Evolutionary conservation across 176 grass and related monocot genomes (phyloP).

Genomic region (Cymbopogon citratus): DNA sequence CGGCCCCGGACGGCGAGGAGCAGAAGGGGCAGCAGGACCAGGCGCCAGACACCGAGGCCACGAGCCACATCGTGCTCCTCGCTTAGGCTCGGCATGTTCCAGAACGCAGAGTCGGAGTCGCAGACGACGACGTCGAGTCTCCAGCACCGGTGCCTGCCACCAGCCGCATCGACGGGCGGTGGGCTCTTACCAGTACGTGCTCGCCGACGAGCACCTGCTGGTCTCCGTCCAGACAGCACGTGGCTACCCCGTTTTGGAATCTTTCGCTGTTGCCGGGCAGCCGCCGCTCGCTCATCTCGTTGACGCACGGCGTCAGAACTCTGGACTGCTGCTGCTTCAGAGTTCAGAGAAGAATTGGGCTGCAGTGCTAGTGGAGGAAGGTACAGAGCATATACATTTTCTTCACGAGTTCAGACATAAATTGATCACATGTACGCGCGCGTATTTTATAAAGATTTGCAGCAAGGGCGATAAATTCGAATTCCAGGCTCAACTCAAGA

Average conservation of each 20-base stretch:
- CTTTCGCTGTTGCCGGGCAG: background rate
- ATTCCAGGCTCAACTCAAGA: background rate
- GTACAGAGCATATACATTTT: background rate
- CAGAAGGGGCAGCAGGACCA: background rate
- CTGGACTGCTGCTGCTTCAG: background rate
- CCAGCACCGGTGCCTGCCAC: slow-evolving; percentile 32
- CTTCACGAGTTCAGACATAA: background rate
- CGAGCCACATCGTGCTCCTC: slow-evolving; percentile 47
- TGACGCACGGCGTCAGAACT: background rate
- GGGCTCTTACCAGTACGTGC: slow-evolving; percentile 78
- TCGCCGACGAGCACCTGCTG: slow-evolving; percentile 46
- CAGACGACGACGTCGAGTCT: slow-evolving; percentile 31
- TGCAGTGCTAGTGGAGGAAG: background rate
- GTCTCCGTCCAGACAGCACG: slow-evolving; percentile 58
- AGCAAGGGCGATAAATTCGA: background rate
- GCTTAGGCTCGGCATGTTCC: slow-evolving; percentile 81
- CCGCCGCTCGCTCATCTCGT: too few species aligned
- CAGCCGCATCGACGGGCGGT: slow-evolving; percentile 54
- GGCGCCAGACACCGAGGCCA: background rate
- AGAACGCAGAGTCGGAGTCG: too few species aligned
- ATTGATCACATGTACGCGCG: too few species aligned
- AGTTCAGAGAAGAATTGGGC: background rate
- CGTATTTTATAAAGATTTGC: background rate
- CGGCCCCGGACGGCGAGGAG: background rate
- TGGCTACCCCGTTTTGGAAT: background rate